Evolutionary conservation across 768 basidiomycete species (phyloP).

Genomic region (Trametopsis cervina): DNA sequence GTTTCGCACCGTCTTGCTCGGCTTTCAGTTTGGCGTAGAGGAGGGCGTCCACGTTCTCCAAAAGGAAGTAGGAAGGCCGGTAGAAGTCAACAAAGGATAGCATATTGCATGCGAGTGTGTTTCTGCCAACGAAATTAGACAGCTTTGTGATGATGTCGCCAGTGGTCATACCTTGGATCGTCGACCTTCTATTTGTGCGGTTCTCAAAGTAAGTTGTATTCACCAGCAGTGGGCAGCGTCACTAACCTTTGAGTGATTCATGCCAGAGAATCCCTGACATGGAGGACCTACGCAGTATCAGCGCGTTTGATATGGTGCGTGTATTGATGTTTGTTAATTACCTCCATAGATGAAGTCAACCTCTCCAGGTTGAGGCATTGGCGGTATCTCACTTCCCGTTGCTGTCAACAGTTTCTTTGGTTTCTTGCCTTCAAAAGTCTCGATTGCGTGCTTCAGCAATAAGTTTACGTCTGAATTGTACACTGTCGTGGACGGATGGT

Average conservation of each 20-base stretch:
- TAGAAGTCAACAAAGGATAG: constrained; percentile 63
- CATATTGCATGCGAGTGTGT: constrained; percentile 63
- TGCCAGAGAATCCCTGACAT: constrained; percentile 64
- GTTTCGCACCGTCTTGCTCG: constrained; percentile 23
- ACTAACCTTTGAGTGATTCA: constrained; percentile 55
- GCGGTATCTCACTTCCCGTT: constrained; percentile 32
- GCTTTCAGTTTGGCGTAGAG: constrained; percentile 42
- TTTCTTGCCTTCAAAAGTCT: constrained; percentile 34
- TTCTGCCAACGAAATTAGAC: constrained; percentile 28
- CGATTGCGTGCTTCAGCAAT: constrained; percentile 53
- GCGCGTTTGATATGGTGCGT: no score
- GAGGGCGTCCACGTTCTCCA: constrained; percentile 70
- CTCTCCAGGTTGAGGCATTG: constrained; percentile 51
- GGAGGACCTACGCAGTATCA: constrained; percentile 52
- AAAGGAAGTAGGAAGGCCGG: constrained; percentile 51
- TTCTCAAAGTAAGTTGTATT: no score
- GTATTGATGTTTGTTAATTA: no score
- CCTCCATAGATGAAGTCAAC: constrained; percentile 74
- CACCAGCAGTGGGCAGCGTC: not conserved
- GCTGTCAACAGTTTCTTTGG: constrained; percentile 27
- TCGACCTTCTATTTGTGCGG: constrained; percentile 50
- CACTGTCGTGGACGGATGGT: constrained; percentile 53
- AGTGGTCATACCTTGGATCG: constrained; percentile 45
- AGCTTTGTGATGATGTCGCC: not conserved
- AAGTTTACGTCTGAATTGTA: constrained; percentile 60